These are phyloP conservation scores for Arthrobotrys megalospora DNA, from an alignment of 2,329 filamentous ascomycete species.

Conservation along the genomic window DNA sequence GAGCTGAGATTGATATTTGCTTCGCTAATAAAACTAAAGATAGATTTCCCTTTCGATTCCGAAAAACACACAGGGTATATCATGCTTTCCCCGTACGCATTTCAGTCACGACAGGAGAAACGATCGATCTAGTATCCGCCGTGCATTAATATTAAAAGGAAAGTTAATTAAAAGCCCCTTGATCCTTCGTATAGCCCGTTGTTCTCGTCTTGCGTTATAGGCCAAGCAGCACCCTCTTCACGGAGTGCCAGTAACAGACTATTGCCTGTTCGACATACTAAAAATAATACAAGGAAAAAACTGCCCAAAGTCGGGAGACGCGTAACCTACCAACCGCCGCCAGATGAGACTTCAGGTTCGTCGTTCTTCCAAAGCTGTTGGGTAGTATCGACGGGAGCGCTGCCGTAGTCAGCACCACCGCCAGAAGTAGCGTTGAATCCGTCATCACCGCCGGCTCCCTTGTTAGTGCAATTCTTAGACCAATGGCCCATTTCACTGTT, in stretches of 20 bases:
- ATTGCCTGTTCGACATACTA: neutral
- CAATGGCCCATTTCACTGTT: conserved; percentile 52
- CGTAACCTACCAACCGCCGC: conserved; percentile 35
- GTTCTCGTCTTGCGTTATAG: neutral
- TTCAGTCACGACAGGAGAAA: neutral
- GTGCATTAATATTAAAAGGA: neutral
- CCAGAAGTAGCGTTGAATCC: conserved; percentile 49
- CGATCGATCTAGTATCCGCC: conserved; percentile 7
- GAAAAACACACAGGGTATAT: conserved; percentile 18
- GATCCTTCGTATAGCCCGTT: neutral
- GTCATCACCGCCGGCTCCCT: conserved; percentile 26
- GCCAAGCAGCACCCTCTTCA: neutral
- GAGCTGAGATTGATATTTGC: conserved; percentile 4
- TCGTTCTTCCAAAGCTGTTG: conserved; percentile 36
- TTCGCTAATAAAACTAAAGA: conserved; percentile 11
- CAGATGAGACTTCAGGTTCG: conserved; percentile 25
- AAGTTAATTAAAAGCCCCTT: neutral
- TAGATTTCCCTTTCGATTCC: conserved; percentile 14
- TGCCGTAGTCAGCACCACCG: conserved; percentile 46
- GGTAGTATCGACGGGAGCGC: conserved; percentile 18
- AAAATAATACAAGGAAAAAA: conserved; percentile 25
- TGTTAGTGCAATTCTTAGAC: conserved; percentile 44
- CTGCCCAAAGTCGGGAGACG: conserved; percentile 12
- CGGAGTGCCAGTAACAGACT: conserved; percentile 1
- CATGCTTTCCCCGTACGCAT: neutral